Evolutionary conservation across 1,284 basidiomycete genomes (phyloP), one percentile per base, ranked within the genome.

Genomic region (Pseudomicrostroma phylloplanum): DNA sequence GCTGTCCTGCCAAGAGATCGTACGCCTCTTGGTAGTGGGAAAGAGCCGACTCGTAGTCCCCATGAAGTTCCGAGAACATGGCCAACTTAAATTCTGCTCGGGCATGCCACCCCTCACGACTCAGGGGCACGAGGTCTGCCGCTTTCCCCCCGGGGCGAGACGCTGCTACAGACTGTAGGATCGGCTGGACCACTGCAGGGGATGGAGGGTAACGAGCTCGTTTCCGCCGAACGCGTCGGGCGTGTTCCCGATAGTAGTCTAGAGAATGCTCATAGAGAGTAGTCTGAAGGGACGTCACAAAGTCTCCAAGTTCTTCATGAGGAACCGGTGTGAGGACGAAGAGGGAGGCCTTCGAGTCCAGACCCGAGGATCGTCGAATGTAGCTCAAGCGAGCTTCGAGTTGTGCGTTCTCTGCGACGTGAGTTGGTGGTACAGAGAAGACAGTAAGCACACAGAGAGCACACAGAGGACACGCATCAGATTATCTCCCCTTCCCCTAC

Each of bases 31-130:
- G 23, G 57, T 71, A 61, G 65, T 57, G 62, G 46, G 65, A 54
- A 8, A 60, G 59, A 60, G 62, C 63, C 74, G 78, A 68, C 67
- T 89, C 87, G 90, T 91, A 65, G 91, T 97, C 93, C 19, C 90
- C 87, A 59, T 91, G 82, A 71, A 96, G 89, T 80, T 98, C 94
- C 0, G 93, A 91, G 79, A 97, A 96, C 68, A 90, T 89, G 0
- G 89, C 94, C 83, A 94, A 89, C 81, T 97, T 98, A 83, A 91
- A 97, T 78, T 96, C 92, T 74, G 94, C 93, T 21, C 94, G 83
- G n/a, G 94, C 90, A 0, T 87, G 89, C 92, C 94, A 97, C 0
- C 94, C 93, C 79, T 92, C 89, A 0, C 88, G 84, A 17, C 88
- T 82, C 6, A 97, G 66, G 55, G 80, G 80, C 36, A 36, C 51